Conservation (phyloP, 805 yeast genomes). For the Kodamaea restingae region DNA sequence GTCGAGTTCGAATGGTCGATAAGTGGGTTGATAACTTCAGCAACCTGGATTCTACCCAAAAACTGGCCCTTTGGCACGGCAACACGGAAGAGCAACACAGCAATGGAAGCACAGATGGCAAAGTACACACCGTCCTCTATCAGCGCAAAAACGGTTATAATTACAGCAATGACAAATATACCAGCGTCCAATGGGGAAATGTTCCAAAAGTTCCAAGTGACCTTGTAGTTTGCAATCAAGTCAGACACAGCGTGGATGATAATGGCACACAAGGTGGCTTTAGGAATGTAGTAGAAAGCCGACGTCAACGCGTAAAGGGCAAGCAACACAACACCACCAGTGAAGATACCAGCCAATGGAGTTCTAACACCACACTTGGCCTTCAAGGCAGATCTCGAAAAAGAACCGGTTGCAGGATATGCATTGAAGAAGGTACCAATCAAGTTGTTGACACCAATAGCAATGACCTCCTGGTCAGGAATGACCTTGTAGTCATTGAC, state of each 20-base stretch:
- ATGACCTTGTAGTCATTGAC: slow-evolving; percentile 84
- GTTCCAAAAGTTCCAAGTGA: slow-evolving; percentile 66
- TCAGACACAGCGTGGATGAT: slow-evolving; percentile 93
- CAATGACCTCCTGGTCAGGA: slow-evolving; percentile 91
- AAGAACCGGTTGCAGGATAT: slow-evolving; percentile 94
- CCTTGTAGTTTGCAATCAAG: slow-evolving; percentile 64
- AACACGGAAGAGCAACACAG: slow-evolving; percentile 64
- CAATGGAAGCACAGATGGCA: slow-evolving; percentile 81
- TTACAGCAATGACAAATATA: slow-evolving; percentile 67
- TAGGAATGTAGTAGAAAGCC: slow-evolving; percentile 86
- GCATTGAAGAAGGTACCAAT: slow-evolving; percentile 91
- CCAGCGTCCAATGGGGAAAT: slow-evolving; percentile 70
- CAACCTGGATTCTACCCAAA: slow-evolving; percentile 71
- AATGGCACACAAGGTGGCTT: slow-evolving; percentile 80
- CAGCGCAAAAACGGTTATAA: slow-evolving; percentile 70
- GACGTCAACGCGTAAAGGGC: slow-evolving; percentile 81
- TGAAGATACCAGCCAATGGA: slow-evolving; percentile 86
- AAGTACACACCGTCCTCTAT: slow-evolving; percentile 90
- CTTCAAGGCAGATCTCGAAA: slow-evolving; percentile 90
- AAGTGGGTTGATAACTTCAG: slow-evolving; percentile 65
- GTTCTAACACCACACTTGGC: slow-evolving; percentile 95
- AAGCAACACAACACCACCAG: slow-evolving; percentile 83
- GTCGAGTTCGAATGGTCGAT: slow-evolving; percentile 19
- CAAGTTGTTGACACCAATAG: slow-evolving; percentile 88
- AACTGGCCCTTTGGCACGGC: slow-evolving; percentile 81